Percentiles rank a stretch among this genome's conserved stretches.
Conservation (phyloP, 805 yeast species). For the Wickerhamiella azyma region DNA sequence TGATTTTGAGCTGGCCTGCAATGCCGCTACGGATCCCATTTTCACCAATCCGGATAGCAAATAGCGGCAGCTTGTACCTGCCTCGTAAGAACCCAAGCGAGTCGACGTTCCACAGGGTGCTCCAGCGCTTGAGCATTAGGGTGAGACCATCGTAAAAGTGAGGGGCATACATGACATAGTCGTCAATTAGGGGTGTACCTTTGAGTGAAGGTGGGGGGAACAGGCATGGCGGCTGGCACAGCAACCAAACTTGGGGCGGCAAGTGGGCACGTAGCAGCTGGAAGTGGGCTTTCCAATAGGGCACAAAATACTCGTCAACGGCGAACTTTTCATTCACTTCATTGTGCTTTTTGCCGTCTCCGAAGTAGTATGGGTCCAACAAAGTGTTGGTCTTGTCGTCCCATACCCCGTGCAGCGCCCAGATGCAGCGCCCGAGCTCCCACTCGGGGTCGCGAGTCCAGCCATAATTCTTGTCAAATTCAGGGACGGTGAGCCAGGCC, state of each 20-base stretch:
- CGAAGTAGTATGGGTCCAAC: constrained; percentile 40
- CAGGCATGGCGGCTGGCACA: constrained; percentile 73
- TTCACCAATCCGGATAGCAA: constrained; percentile 59
- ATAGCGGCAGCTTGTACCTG: constrained; percentile 56
- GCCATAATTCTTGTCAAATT: constrained; percentile 46
- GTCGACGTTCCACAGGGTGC: constrained; percentile 63
- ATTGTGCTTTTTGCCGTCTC: constrained; percentile 15
- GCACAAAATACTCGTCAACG: constrained; percentile 48
- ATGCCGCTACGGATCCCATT: constrained; percentile 55
- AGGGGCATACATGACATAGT: constrained; percentile 56
- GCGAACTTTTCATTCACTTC: constrained; percentile 40
- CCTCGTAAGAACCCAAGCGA: constrained; percentile 75
- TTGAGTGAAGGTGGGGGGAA: constrained; percentile 58
- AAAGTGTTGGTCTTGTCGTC: constrained; percentile 21
- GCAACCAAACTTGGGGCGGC: constrained; percentile 35
- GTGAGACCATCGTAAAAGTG: constrained; percentile 93
- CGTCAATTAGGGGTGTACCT: constrained; percentile 41
- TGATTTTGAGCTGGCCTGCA: constrained; percentile 46
- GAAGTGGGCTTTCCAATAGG: constrained; percentile 39
- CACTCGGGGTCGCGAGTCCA: constrained; percentile 52
- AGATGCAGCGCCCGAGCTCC: constrained; percentile 62
- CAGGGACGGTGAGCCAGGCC: constrained; percentile 49
- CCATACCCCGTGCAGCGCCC: constrained; percentile 74
- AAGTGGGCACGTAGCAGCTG: constrained; percentile 33
- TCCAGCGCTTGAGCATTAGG: constrained; percentile 80